Evolutionary conservation across 805 yeast genomes (phyloP).

Genomic region (Pichia phayaonensis): DNA sequence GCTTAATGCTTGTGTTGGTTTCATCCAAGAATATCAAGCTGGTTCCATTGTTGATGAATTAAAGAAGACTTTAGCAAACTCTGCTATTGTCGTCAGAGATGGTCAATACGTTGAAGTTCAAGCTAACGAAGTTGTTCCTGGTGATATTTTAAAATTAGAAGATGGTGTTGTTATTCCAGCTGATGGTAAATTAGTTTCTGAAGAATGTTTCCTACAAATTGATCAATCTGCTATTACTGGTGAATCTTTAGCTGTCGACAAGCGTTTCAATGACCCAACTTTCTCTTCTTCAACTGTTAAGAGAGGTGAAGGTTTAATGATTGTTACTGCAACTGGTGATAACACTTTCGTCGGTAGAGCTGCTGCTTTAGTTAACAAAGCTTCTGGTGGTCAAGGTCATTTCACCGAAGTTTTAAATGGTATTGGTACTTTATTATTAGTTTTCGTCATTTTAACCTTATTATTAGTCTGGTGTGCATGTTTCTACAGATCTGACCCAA

Average conservation of each 20-base stretch:
- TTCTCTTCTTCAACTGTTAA: constrained; percentile 92
- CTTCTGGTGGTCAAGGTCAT: constrained; percentile 89
- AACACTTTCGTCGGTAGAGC: constrained; percentile 95
- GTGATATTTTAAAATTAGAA: constrained; percentile 85
- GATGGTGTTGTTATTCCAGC: constrained; percentile 90
- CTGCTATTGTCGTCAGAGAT: constrained; percentile 80
- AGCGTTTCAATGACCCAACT: constrained; percentile 76
- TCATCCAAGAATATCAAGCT: constrained; percentile 95
- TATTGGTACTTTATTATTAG: constrained; percentile 88
- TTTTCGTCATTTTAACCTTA: constrained; percentile 80
- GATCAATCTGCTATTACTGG: constrained; percentile 98
- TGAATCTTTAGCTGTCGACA: constrained; percentile 94
- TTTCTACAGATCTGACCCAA: constrained; percentile 86
- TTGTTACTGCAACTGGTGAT: constrained; percentile 94
- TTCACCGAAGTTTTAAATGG: constrained; percentile 97
- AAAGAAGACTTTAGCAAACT: constrained; percentile 89
- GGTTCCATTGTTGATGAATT: constrained; percentile 96
- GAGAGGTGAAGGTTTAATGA: constrained; percentile 92
- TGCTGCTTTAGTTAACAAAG: constrained; percentile 92
- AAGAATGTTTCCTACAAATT: constrained; percentile 79
- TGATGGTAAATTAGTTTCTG: constrained; percentile 79
- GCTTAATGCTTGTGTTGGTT: constrained; percentile 91
- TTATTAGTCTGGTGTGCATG: constrained; percentile 87
- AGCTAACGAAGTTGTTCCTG: constrained; percentile 85
- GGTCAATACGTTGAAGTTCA: constrained; percentile 68